Evolutionary conservation across 2,329 filamentous ascomycete genomes (phyloP).

Genomic region (Coniochaeta sp.): DNA sequence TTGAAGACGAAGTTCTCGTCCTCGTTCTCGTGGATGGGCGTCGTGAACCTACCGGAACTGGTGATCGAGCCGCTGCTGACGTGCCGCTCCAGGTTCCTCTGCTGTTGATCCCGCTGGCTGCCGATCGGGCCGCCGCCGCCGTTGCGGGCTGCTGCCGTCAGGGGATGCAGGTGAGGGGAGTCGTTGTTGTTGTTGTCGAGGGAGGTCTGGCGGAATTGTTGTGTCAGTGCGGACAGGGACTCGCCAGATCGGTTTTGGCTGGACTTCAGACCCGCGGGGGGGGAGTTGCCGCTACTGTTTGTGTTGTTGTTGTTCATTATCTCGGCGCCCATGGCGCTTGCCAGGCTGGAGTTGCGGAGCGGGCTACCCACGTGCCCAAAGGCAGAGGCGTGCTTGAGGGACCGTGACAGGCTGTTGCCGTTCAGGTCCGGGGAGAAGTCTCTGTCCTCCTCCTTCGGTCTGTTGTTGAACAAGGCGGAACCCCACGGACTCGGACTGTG

Average conservation of each 20-base stretch:
- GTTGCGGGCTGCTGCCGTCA: constrained; percentile 34
- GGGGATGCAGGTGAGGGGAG: constrained; percentile 45
- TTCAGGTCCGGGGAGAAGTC: too few species aligned
- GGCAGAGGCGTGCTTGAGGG: constrained; percentile 42
- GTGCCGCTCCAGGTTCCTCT: constrained; percentile 46
- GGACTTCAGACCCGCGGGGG: too few species aligned
- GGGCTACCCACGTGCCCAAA: constrained; percentile 63
- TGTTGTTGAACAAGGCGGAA: constrained; percentile 53
- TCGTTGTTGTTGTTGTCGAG: constrained; percentile 43
- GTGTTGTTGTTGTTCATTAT: constrained; percentile 9
- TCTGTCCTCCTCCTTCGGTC: constrained; percentile 51
- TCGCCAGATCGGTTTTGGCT: constrained; percentile 32
- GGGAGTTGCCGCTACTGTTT: constrained; percentile 24
- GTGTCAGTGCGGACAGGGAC: constrained; percentile 51
- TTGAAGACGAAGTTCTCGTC: constrained; percentile 57
- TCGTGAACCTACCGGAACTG: constrained; percentile 48
- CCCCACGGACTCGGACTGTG: constrained; percentile 57
- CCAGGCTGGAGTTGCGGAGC: constrained; percentile 55
- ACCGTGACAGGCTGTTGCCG: too few species aligned
- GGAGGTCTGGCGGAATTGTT: constrained; percentile 55
- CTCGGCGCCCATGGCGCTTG: constrained; percentile 40
- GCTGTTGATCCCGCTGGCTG: too few species aligned
- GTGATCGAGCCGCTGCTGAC: constrained; percentile 53
- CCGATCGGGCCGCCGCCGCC: too few species aligned
- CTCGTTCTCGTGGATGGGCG: constrained; percentile 60